These are phyloP conservation scores for Prunella vulgaris DNA, from an alignment of 257 asterid species.

Conservation along the genomic window DNA sequence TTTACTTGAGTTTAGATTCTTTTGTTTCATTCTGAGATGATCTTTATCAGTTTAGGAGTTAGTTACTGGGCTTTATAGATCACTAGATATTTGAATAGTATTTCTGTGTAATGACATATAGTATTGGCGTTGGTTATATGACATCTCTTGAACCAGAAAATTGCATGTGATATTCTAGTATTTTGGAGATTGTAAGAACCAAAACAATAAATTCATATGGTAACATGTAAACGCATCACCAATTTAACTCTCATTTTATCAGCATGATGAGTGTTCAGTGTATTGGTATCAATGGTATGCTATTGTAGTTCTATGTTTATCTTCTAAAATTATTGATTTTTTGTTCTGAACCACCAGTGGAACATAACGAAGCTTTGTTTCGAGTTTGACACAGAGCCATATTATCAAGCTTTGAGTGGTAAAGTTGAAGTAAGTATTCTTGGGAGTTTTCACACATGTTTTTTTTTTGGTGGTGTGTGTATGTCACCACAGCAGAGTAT, in stretches of 20 bases:
- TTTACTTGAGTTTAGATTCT: not conserved
- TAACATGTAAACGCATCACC: not conserved
- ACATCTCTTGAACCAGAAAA: not conserved
- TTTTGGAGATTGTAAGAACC: not conserved
- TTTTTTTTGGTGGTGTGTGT: not conserved
- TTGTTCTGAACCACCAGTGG: constrained; percentile 56
- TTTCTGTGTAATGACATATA: not conserved
- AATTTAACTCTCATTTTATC: not conserved
- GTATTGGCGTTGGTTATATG: not conserved
- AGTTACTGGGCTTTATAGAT: not conserved
- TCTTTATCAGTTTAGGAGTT: not conserved
- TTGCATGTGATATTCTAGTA: not conserved
- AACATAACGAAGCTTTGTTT: constrained; percentile 73
- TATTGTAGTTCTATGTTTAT: not conserved
- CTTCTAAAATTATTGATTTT: constrained; percentile 9
- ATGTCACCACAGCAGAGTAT: not conserved
- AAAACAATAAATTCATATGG: not conserved
- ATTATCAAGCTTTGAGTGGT: constrained; percentile 66
- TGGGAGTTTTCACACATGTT: not conserved
- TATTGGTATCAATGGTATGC: not conserved
- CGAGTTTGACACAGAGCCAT: constrained; percentile 91
- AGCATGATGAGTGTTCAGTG: not conserved
- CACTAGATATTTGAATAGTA: not conserved
- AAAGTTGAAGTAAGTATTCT: constrained; percentile 50
- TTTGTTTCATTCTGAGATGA: not conserved